phyloP scores from a whole-genome alignment of 257 asterid genomes.

The Solanum paucissectum region DNA sequence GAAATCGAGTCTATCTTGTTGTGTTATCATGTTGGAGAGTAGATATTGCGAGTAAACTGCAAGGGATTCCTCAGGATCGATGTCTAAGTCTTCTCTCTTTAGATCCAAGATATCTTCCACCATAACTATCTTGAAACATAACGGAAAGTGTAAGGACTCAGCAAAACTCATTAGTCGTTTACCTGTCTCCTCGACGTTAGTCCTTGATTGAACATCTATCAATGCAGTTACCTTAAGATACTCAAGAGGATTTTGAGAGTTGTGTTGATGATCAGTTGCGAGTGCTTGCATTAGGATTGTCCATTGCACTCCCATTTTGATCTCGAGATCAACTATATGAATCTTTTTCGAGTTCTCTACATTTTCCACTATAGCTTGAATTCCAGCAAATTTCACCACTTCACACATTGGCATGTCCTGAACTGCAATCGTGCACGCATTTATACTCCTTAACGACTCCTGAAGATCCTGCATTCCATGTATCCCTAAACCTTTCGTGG shows the following conservation, averaged over 20 bases:
- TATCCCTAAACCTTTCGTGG: neutral
- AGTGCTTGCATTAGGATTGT: conserved; percentile 61
- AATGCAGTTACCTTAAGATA: conserved; percentile 50
- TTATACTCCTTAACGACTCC: neutral
- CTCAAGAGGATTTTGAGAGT: conserved; percentile 9
- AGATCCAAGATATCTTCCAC: conserved; percentile 33
- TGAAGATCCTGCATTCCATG: neutral
- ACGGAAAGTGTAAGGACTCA: conserved; percentile 21
- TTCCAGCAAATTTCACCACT: conserved; percentile 35
- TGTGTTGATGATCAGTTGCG: conserved; percentile 9
- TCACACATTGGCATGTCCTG: conserved; percentile 30
- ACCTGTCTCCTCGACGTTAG: conserved; percentile 39
- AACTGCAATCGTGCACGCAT: conserved; percentile 11
- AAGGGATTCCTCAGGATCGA: conserved; percentile 31
- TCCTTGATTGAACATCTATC: conserved; percentile 11
- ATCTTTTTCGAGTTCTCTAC: conserved; percentile 27
- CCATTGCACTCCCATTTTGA: conserved; percentile 38
- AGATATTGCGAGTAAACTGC: conserved; percentile 27
- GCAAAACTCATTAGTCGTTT: conserved; percentile 37
- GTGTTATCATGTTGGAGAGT: conserved; percentile 17
- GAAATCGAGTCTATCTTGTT: conserved; percentile 25
- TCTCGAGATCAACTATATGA: conserved; percentile 44
- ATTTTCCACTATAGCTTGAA: conserved; percentile 46
- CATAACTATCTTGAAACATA: conserved; percentile 25
- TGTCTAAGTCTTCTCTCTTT: neutral